Evolutionary conservation across 75 land plant species (phyloP).

Genomic region (Chamaecyparis obtusa): DNA sequence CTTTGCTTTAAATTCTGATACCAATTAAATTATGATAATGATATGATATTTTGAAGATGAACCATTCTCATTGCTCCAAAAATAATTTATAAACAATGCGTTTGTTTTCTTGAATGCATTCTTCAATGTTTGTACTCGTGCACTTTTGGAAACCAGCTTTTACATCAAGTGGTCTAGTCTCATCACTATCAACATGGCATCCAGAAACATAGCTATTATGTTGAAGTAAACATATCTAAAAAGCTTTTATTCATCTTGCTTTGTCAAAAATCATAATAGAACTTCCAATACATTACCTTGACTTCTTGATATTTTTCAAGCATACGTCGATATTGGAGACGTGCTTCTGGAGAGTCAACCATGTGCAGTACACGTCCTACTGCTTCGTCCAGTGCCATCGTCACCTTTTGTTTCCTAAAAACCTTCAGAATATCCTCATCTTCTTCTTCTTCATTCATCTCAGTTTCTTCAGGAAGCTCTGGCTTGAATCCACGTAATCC

Average conservation of each 20-base stretch:
- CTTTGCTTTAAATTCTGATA: not conserved
- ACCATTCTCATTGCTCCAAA: not conserved
- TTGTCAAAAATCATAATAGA: not conserved
- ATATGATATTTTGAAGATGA: not conserved
- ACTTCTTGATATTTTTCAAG: constrained; percentile 63
- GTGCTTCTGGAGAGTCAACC: constrained; percentile 76
- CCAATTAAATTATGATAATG: not conserved
- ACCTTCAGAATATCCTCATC: constrained; percentile 72
- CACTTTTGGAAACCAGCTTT: not conserved
- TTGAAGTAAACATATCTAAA: not conserved
- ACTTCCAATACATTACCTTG: constrained; percentile 35
- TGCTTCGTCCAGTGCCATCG: constrained; percentile 60
- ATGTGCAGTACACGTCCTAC: constrained; percentile 73
- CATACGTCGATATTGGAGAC: constrained; percentile 81
- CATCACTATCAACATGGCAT: not conserved
- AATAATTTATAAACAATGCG: not conserved
- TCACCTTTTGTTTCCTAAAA: constrained; percentile 77
- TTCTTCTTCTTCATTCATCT: constrained; percentile 49
- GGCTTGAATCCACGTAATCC: constrained; percentile 78
- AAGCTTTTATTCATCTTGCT: not conserved
- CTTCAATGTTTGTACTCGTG: not conserved
- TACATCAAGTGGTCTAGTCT: not conserved
- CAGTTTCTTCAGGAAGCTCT: constrained; percentile 29
- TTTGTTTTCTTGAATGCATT: not conserved
- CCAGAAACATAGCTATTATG: not conserved